Conservation (phyloP, 495 filamentous ascomycete species). For the Podospora tetraspora region DNA sequence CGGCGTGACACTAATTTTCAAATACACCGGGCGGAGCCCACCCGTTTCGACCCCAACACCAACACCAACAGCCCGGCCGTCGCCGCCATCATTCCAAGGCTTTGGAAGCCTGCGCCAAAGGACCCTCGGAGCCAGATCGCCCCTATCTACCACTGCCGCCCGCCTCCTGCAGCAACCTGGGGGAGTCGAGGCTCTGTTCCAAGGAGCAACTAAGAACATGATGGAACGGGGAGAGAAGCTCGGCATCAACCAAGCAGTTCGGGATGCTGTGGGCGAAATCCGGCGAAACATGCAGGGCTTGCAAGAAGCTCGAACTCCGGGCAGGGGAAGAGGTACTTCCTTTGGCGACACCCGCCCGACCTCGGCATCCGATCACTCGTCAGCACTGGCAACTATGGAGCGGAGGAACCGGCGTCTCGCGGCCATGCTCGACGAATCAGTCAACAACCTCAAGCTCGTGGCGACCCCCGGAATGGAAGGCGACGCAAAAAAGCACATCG, state of each 20-base stretch:
- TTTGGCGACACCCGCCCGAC: slow-evolving; percentile 24
- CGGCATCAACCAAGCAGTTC: slow-evolving; percentile 84
- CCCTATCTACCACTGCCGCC: slow-evolving; percentile 51
- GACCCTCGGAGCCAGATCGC: slow-evolving; percentile 39
- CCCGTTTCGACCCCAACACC: slow-evolving; percentile 42
- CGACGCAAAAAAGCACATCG: slow-evolving; percentile 31
- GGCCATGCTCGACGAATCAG: slow-evolving; percentile 62
- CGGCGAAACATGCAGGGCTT: slow-evolving; percentile 42
- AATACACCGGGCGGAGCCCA: slow-evolving; percentile 71
- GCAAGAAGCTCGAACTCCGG: slow-evolving; percentile 38
- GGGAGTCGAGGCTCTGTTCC: slow-evolving; percentile 70
- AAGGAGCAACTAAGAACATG: slow-evolving; percentile 79
- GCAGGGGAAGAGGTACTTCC: slow-evolving; percentile 25
- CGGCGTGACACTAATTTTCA: slow-evolving; percentile 68
- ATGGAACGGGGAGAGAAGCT: slow-evolving; percentile 78
- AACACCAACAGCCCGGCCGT: slow-evolving; percentile 30
- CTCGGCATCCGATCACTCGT: slow-evolving; percentile 16
- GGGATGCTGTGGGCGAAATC: slow-evolving; percentile 83
- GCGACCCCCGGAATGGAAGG: slow-evolving; percentile 33
- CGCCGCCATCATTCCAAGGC: slow-evolving; percentile 30
- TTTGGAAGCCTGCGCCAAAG: slow-evolving; percentile 31
- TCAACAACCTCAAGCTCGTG: slow-evolving; percentile 59
- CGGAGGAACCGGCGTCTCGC: slow-evolving; percentile 69
- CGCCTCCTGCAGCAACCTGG: slow-evolving; percentile 54
- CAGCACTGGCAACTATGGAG: slow-evolving; percentile 50